phyloP scores from a whole-genome alignment of 805 yeast genomes.

The Teunomyces tritomae region DNA sequence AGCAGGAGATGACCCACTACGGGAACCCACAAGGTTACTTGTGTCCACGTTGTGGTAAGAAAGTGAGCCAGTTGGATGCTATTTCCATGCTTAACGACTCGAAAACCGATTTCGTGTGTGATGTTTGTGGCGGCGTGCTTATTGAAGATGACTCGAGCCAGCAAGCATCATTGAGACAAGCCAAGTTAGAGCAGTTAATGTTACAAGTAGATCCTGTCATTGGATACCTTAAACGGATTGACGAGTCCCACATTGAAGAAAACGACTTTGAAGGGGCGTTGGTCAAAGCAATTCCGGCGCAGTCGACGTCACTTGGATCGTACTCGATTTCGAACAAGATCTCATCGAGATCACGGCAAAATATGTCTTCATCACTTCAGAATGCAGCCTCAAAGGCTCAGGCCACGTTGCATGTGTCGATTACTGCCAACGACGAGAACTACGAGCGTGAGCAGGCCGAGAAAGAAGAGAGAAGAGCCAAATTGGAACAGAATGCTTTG shows the following conservation, averaged over 20 bases:
- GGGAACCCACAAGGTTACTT: slow-evolving; percentile 92
- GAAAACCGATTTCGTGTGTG: slow-evolving; percentile 77
- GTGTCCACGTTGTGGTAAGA: slow-evolving; percentile 81
- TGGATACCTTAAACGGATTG: slow-evolving; percentile 61
- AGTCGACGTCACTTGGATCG: slow-evolving; percentile 64
- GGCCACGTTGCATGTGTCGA: slow-evolving; percentile 86
- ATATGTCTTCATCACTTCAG: slow-evolving; percentile 30
- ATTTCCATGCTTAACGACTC: slow-evolving; percentile 78
- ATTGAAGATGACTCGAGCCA: slow-evolving; percentile 87
- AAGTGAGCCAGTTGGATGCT: slow-evolving; percentile 85
- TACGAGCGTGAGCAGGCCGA: slow-evolving; percentile 63
- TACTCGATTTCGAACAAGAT: slow-evolving; percentile 57
- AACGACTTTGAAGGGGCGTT: slow-evolving; percentile 52
- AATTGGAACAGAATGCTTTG: slow-evolving; percentile 85
- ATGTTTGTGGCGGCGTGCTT: slow-evolving; percentile 72
- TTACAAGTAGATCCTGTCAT: slow-evolving; percentile 86
- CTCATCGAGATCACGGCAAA: slow-evolving; percentile 27
- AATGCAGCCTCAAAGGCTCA: slow-evolving; percentile 63
- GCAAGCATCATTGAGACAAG: slow-evolving; percentile 78
- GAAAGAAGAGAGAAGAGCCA: slow-evolving; percentile 64
- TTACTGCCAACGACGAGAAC: slow-evolving; percentile 83
- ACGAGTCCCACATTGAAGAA: slow-evolving; percentile 40
- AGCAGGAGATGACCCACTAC: slow-evolving; percentile 79
- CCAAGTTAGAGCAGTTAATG: slow-evolving; percentile 80
- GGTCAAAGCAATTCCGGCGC: slow-evolving; percentile 82